These are phyloP conservation scores for Debaryomyces subglobosus DNA, from an alignment of 1,139 yeast species.

Conservation along the genomic window DNA sequence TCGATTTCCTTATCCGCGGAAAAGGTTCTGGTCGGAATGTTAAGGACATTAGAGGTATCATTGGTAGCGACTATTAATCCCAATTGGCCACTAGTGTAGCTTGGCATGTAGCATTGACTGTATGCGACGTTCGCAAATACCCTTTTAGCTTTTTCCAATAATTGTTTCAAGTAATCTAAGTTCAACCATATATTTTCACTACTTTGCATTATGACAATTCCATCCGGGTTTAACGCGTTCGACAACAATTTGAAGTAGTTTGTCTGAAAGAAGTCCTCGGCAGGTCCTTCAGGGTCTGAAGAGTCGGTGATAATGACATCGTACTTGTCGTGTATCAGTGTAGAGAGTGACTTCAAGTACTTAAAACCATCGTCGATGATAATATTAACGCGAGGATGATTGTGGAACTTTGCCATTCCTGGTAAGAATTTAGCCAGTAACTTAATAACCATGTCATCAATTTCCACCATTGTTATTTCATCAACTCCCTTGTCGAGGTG, in stretches of 20 bases:
- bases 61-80: conserved; percentile 85
- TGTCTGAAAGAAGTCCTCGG: conserved; percentile 86
- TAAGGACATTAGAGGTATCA: conserved; percentile 52
- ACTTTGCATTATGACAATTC: conserved; percentile 89
- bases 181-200: conserved; percentile 93
- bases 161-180: conserved; percentile 61
- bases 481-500: conserved; percentile 63
- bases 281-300: conserved; percentile 98
- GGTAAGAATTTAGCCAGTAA: conserved; percentile 79
- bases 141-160: conserved; percentile 59
- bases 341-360: conserved; percentile 54
- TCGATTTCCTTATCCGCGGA: conserved; percentile 50
- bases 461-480: conserved; percentile 80
- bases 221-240: conserved; percentile 69
- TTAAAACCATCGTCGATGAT: conserved; percentile 89
- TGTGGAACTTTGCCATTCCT: conserved; percentile 71
- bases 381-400: conserved; percentile 73
- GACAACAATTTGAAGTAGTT: conserved; percentile 74
- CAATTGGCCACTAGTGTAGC: conserved; percentile 95
- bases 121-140: conserved; percentile 85
- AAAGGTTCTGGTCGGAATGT: conserved; percentile 54
- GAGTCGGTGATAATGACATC: conserved; percentile 95
- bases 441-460: conserved; percentile 83
- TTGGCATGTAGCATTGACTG: conserved; percentile 88
- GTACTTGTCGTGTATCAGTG: conserved; percentile 38